phyloP scores from a whole-genome alignment of 164 flowering plant genomes.

The Protea cynaroides region DNA sequence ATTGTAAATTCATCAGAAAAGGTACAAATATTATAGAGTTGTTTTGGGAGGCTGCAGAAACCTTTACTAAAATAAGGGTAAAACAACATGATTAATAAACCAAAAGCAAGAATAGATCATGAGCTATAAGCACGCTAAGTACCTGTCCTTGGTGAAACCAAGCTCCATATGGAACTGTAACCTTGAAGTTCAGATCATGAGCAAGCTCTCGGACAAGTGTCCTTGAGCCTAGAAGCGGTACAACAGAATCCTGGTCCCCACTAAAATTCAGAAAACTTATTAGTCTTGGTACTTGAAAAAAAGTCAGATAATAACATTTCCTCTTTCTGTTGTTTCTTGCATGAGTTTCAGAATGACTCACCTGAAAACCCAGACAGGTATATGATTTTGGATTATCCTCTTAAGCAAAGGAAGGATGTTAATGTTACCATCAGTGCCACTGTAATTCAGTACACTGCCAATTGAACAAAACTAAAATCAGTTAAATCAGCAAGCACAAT shows the following conservation, averaged over 20 bases:
- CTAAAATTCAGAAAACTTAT: conserved; percentile 32
- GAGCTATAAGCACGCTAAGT: background rate
- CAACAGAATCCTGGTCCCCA: conserved; percentile 96
- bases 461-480: conserved; percentile 2
- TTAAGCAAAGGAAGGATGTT: conserved; percentile 61
- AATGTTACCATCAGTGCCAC: conserved; percentile 40
- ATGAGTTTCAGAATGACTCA: conserved; percentile 11
- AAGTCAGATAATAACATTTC: background rate
- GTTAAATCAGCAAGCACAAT: conserved; percentile 28
- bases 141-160: conserved; percentile 97
- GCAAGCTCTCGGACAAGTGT: conserved; percentile 86
- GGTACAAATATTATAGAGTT: background rate
- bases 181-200: conserved; percentile 50
- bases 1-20: background rate
- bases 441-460: conserved; percentile 52
- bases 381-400: conserved; percentile 34
- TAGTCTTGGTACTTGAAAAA: background rate
- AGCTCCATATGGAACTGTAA: conserved; percentile 84
- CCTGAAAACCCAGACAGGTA: conserved; percentile 77
- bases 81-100: background rate
- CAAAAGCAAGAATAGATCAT: background rate
- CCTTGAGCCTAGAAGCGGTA: conserved; percentile 82
- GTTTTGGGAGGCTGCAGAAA: too few relatives aligned
- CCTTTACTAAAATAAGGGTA: too few relatives aligned
- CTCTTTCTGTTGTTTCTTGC: background rate